These are phyloP conservation scores for Mycena haematopus DNA, from an alignment of 768 basidiomycete genomes.

Conservation along the genomic window DNA sequence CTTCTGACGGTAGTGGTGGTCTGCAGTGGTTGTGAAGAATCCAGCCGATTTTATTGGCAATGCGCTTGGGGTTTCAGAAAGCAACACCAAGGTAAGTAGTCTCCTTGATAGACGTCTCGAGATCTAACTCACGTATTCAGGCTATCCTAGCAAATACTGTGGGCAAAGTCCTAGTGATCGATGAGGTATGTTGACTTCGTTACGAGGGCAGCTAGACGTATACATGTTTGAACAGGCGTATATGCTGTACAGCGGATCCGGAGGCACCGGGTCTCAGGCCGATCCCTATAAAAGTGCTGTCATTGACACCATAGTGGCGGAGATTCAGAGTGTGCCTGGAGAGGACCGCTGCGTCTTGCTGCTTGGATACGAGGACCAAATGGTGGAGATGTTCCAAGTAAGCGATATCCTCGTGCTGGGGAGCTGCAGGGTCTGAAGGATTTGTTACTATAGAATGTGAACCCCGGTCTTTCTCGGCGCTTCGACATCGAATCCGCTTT, in stretches of 20 bases:
- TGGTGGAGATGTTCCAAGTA: conserved; percentile 80
- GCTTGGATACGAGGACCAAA: conserved; percentile 69
- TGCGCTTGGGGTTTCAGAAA: conserved; percentile 65
- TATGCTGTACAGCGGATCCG: conserved; percentile 62
- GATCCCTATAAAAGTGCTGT: conserved; percentile 71
- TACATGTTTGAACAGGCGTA: conserved; percentile 54
- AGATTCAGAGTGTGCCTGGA: conserved; percentile 71
- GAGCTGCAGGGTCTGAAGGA: not conserved
- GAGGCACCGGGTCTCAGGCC: conserved; percentile 34
- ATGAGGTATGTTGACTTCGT: conserved; percentile 52
- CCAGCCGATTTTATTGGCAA: conserved; percentile 73
- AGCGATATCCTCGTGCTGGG: conserved; percentile 11
- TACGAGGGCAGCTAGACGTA: not conserved
- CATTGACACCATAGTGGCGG: conserved; percentile 77
- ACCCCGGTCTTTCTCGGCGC: conserved; percentile 68
- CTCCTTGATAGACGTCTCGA: not conserved
- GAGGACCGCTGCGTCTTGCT: conserved; percentile 75
- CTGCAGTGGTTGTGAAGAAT: conserved; percentile 68
- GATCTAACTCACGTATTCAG: conserved; percentile 37
- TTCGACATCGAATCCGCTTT: conserved; percentile 76
- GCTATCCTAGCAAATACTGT: conserved; percentile 61
- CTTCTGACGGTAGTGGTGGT: not conserved
- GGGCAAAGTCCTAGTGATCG: conserved; percentile 75
- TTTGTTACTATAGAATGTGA: conserved; percentile 58
- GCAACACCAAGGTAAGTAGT: conserved; percentile 46